Conservation (phyloP, 2,329 filamentous ascomycete genomes). For the Hirsutella rhossiliensis region DNA sequence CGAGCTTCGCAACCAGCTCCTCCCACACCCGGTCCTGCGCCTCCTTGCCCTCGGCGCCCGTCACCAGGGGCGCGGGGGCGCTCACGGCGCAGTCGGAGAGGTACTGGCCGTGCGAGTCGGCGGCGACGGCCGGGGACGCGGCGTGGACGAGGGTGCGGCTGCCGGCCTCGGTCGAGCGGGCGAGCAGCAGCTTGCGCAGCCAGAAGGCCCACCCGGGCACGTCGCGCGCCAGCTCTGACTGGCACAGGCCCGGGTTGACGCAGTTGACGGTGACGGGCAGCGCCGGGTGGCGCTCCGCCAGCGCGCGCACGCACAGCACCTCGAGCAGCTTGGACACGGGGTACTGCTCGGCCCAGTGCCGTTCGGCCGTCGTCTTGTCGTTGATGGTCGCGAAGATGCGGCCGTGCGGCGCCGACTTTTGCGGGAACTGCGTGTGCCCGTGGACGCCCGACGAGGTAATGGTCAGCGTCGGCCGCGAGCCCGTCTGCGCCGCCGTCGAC, state of each 20-base stretch:
- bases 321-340: slow-evolving; percentile 18
- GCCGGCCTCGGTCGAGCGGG: slow-evolving; percentile 33
- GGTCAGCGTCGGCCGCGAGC: slow-evolving; percentile 12
- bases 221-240: slow-evolving; percentile 31
- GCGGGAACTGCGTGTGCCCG: background rate
- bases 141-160: slow-evolving; percentile 18
- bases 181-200: slow-evolving; percentile 21
- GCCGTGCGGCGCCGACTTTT: slow-evolving; percentile 3
- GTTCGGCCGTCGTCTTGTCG: slow-evolving; percentile 6
- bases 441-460: slow-evolving; percentile 15
- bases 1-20: background rate
- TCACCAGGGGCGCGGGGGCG: background rate
- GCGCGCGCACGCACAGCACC: slow-evolving; percentile 12
- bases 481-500: slow-evolving; percentile 16
- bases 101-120: background rate
- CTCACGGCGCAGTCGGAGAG: background rate
- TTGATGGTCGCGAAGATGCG: slow-evolving; percentile 17
- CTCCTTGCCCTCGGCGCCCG: background rate
- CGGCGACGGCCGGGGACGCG: background rate
- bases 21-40: slow-evolving; percentile 1
- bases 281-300: slow-evolving; percentile 6
- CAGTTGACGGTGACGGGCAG: slow-evolving; percentile 32
- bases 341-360: slow-evolving; percentile 10
- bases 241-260: slow-evolving; percentile 40
- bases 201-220: slow-evolving; percentile 2